Conservation (phyloP, 306 rosid genomes). For the Canavalia ensiformis region DNA sequence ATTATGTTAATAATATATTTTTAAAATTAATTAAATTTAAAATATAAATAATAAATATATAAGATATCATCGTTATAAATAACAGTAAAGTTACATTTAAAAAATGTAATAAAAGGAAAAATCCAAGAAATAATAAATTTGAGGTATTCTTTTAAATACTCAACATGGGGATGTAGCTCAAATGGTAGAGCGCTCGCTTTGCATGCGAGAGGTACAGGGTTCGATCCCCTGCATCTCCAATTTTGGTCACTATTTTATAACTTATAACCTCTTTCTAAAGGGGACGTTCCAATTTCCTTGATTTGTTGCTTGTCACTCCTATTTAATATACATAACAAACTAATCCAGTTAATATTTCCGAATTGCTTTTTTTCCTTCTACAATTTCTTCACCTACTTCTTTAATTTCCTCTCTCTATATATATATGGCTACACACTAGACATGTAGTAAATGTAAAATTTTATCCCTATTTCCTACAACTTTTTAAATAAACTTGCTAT, state of each 20-base stretch:
- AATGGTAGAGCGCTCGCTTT: constrained; percentile 59
- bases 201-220: constrained; percentile 57
- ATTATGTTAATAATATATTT: too few species aligned
- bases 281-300: not conserved
- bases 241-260: not conserved
- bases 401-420: not conserved
- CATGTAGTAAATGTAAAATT: too few species aligned
- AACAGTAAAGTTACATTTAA: too few species aligned
- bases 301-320: not conserved
- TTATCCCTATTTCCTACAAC: too few species aligned
- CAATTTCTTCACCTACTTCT: not conserved
- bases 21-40: too few species aligned
- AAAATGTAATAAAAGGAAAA: too few species aligned
- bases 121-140: too few species aligned
- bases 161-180: constrained; percentile 56
- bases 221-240: constrained; percentile 64
- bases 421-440: too few species aligned
- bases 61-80: too few species aligned
- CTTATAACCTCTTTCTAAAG: not conserved
- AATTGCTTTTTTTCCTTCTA: not conserved
- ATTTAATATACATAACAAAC: not conserved
- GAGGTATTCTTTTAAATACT: too few species aligned
- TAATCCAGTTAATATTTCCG: not conserved
- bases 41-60: too few species aligned
- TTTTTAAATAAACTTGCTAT: not conserved